Evolutionary conservation across 1,284 basidiomycete species (phyloP).

Genomic region (Ganoderma sp.): DNA sequence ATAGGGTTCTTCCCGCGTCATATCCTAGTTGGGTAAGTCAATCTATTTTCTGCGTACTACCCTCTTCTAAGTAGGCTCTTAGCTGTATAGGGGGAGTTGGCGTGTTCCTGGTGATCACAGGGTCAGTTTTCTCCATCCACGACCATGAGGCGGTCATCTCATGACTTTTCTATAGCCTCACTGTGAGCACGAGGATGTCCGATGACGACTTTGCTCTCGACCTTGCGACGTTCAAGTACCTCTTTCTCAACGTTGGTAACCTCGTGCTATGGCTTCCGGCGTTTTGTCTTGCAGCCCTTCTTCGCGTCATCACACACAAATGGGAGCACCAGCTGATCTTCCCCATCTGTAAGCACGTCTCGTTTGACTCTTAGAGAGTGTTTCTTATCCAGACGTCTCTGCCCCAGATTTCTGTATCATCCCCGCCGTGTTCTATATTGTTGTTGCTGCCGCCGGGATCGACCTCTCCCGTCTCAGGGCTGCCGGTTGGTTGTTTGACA

Average conservation of each 20-base stretch:
- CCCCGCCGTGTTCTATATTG: conserved; percentile 83
- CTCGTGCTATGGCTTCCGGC: conserved; percentile 81
- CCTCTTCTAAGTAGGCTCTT: not conserved
- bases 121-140: conserved; percentile 50
- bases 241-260: conserved; percentile 66
- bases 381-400: not conserved
- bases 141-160: not conserved
- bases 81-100: conserved; percentile 97
- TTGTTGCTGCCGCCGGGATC: conserved; percentile 70
- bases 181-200: conserved; percentile 83
- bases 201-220: conserved; percentile 84
- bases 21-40: conserved; percentile 83
- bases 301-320: conserved; percentile 82
- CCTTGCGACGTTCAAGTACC: conserved; percentile 64
- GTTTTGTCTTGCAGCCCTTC: conserved; percentile 75
- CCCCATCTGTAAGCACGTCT: conserved; percentile 72
- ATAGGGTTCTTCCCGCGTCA: conserved; percentile 98
- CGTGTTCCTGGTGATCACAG: conserved; percentile 89
- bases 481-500: conserved; percentile 91
- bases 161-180: conserved; percentile 57
- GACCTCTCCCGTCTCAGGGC: conserved; percentile 67
- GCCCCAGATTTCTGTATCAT: conserved; percentile 82
- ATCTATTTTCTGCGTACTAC: not conserved
- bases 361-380: not conserved
- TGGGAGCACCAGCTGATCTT: conserved; percentile 92